phyloP scores from a whole-genome alignment of 2,329 filamentous ascomycete genomes.

The Mycosphaerella arachidis region DNA sequence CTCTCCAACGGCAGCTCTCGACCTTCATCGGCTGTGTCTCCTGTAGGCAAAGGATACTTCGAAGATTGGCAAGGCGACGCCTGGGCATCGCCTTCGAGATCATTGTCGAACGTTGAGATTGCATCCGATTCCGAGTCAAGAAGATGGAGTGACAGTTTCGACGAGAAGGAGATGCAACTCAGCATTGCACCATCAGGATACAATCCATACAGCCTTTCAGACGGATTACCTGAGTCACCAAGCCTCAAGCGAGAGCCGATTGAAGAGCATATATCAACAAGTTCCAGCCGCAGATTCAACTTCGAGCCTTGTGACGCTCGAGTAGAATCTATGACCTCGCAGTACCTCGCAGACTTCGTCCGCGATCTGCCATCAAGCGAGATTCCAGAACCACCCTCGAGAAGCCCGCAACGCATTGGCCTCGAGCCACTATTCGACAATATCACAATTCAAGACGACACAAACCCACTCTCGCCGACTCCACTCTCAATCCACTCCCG shows the following conservation, averaged over 20 bases:
- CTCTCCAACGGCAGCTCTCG: background rate
- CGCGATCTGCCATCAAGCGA: conserved; percentile 8
- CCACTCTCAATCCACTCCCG: background rate
- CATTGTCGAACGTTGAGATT: background rate
- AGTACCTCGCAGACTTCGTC: conserved; percentile 11
- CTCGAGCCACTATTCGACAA: background rate
- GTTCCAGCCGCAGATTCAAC: background rate
- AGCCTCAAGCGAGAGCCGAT: background rate
- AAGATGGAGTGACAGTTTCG: background rate
- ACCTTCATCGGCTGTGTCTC: background rate
- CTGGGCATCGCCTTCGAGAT: background rate
- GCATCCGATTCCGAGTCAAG: background rate
- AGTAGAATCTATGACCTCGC: conserved; percentile 8
- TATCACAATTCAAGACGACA: background rate
- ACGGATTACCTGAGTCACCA: background rate
- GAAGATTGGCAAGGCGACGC: background rate
- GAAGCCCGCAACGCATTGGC: background rate
- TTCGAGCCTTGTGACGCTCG: conserved; percentile 13
- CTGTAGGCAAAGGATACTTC: background rate
- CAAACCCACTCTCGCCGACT: background rate
- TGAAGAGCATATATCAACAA: background rate
- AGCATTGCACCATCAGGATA: background rate
- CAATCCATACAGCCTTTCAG: background rate
- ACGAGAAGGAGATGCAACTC: background rate
- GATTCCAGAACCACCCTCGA: background rate